Percentiles rank a stretch among this genome's conserved stretches.
Evolutionary conservation across 768 basidiomycete genomes (phyloP).

Genomic region (Hypsizygus marmoreus): DNA sequence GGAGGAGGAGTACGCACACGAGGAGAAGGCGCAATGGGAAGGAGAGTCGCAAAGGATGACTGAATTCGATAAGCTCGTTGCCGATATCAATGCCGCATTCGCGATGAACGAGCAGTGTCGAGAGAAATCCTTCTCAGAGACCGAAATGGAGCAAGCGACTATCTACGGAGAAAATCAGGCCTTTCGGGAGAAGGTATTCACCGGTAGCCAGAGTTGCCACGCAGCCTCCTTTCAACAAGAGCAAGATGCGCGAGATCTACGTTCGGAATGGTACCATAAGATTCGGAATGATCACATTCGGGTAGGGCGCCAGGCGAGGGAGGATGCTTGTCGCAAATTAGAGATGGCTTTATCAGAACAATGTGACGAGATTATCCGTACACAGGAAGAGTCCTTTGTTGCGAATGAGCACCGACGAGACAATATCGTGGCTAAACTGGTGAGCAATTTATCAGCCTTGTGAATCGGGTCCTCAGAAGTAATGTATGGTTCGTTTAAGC

Average conservation of each 20-base stretch:
- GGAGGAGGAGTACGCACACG: slow-evolving; percentile 1
- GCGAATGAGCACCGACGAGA: not conserved
- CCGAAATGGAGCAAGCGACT: not conserved
- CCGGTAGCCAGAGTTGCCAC: not conserved
- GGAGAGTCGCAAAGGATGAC: slow-evolving; percentile 1
- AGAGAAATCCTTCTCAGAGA: not conserved
- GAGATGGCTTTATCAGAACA: slow-evolving; percentile 1
- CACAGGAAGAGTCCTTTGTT: slow-evolving; percentile 1
- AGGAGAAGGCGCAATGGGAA: not conserved
- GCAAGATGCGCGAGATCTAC: not conserved
- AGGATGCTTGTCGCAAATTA: not conserved
- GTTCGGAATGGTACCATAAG: slow-evolving; percentile 1
- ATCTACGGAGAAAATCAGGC: slow-evolving; percentile 3
- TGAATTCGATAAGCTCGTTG: not conserved
- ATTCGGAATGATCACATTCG: not conserved
- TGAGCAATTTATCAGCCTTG: too few relatives aligned
- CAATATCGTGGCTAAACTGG: not conserved
- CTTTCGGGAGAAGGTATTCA: not conserved
- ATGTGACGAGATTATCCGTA: not conserved
- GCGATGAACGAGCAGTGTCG: not conserved
- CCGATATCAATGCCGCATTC: not conserved
- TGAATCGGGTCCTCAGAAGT: too few relatives aligned
- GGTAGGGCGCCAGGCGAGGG: not conserved
- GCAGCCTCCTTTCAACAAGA: not conserved
- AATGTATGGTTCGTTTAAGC: too few relatives aligned